A percentile compares a stretch with the other conserved stretches of the same genome.
These are phyloP conservation scores for Lactarius sanguifluus DNA, from an alignment of 768 basidiomycete genomes.

Conservation along the genomic window DNA sequence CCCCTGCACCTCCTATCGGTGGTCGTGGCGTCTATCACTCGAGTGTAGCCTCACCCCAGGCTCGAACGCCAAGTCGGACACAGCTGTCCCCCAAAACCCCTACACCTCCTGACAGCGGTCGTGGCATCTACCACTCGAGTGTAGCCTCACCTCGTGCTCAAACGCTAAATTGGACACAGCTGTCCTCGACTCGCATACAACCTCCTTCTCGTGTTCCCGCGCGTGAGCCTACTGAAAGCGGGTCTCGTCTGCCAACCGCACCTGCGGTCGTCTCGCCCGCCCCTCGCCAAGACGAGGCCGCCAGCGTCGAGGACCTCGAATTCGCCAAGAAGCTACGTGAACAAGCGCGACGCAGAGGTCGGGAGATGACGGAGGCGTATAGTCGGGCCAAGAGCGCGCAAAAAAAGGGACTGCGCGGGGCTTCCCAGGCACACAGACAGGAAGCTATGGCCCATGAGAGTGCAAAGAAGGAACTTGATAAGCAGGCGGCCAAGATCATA, in stretches of 20 bases:
- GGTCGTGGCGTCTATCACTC: not conserved
- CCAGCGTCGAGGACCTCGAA: not conserved
- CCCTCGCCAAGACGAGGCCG: not conserved
- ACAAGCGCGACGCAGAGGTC: not conserved
- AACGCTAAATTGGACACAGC: not conserved
- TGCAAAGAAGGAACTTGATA: conserved; percentile 1
- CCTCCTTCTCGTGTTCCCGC: not conserved
- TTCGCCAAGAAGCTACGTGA: conserved; percentile 5
- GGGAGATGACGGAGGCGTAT: not conserved
- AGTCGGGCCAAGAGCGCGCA: conserved; percentile 10
- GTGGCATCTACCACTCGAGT: not conserved
- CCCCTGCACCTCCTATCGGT: not conserved
- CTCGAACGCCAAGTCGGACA: not conserved
- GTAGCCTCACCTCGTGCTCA: not conserved
- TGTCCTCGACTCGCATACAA: not conserved
- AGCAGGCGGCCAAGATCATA: conserved; percentile 9
- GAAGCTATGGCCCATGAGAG: not conserved
- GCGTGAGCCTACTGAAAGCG: not conserved
- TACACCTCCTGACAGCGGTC: not conserved
- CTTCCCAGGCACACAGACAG: not conserved
- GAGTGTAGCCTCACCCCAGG: not conserved
- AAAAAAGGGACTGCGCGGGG: not conserved
- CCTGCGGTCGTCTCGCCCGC: not conserved
- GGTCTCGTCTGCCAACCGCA: not conserved
- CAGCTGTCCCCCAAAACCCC: not conserved